A percentile compares a stretch with the other conserved stretches of the same genome.
phyloP scores from a whole-genome alignment of 495 filamentous ascomycete genomes.

The Trichoderma parareesei region DNA sequence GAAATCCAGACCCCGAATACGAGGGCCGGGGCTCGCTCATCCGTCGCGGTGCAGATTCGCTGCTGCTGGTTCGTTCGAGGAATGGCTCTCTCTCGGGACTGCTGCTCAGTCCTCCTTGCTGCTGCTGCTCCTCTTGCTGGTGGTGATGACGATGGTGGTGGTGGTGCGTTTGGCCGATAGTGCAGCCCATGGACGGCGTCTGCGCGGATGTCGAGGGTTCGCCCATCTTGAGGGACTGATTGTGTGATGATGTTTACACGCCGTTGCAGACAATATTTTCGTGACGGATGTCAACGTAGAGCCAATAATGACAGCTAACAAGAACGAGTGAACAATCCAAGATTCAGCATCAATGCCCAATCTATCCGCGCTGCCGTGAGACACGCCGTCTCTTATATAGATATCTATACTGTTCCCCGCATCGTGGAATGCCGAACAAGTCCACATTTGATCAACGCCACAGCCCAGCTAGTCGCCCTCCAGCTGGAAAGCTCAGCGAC shows the following conservation, averaged over 20 bases:
- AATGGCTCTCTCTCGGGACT: not conserved
- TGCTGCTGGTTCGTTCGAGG: not conserved
- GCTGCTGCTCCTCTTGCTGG: not conserved
- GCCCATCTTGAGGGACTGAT: not conserved
- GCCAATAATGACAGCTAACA: not conserved
- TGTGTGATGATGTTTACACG: not conserved
- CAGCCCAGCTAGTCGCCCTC: not conserved
- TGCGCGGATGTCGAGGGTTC: not conserved
- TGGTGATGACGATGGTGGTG: not conserved
- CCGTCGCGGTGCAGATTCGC: not conserved
- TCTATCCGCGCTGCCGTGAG: too few relatives aligned
- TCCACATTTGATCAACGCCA: conserved; percentile 1
- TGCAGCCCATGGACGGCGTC: not conserved
- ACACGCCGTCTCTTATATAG: not conserved
- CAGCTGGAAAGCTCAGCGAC: not conserved
- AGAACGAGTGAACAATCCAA: not conserved
- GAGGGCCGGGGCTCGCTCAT: not conserved
- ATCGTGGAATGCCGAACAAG: not conserved
- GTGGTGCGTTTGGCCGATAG: not conserved
- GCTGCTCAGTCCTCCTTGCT: not conserved
- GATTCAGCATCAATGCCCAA: not conserved
- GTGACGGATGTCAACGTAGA: not conserved
- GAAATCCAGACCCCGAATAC: conserved; percentile 2
- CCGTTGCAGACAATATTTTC: not conserved
- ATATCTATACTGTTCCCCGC: not conserved